Base-by-base conservation (phyloP, 2,329 filamentous ascomycete genomes). In the Xylaria multiplex region DNA sequence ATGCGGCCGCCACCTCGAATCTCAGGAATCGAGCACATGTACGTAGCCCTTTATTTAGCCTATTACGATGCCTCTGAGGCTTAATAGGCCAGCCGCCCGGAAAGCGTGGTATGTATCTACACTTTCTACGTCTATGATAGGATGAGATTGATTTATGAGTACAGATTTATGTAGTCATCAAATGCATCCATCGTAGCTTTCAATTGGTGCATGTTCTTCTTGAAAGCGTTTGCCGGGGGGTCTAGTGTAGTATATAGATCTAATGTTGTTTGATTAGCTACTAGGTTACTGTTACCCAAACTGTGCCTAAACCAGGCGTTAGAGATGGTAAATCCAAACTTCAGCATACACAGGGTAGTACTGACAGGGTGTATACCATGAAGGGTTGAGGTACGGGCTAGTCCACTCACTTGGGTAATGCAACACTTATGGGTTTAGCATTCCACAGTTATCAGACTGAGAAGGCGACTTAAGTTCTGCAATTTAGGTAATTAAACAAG, bases 401-500 rank as follows among this genome's bases (percentile, higher is more conserved):
- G 30, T 48, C 55, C 55, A 37, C 55, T 22, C 43, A 32, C 19
- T n/a, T 56, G 24, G 24, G 52, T 50, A 49, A 52, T 62, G 22
- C 50, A 52, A 45, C 45, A 45, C 27, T 22, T 19, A 27, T 6
- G 37, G 30, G 22, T 35, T 35, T 27, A 7, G 19, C 8, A 55
- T 43, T 35, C n/a, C 30, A 22, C n/a, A 43, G 22, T 35, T 11
- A 42, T 27, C 22, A 30, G 14, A 32, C 22, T 14, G 45, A 7
- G 19, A 58, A 37, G 16, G 60, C 24, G 45, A 19, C n/a, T 37
- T 37, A 22, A 42, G 6, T 2, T 24, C 13, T 40, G 49, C 42
- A 16, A 48, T 30, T 53, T 48, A 52, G 45, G 63, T 52, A 57
- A 61, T 57, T 52, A 58, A 35, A 58, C 48, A 61, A 32, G 19